phyloP scores from a whole-genome alignment of 805 yeast genomes.

The Ogataea salicorniae region DNA sequence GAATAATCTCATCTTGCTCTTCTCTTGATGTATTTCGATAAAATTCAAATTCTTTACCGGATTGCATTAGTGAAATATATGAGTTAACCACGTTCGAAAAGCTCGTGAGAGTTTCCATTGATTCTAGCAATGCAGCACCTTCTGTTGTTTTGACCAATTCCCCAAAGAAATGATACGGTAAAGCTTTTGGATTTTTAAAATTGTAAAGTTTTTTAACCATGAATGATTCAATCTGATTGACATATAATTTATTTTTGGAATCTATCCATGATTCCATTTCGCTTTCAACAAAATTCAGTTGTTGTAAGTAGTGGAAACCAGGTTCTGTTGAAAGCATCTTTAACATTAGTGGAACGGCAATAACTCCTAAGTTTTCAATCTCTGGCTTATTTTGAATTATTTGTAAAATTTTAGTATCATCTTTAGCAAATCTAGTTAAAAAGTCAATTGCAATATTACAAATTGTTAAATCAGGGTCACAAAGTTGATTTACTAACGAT shows the following conservation, averaged over 20 bases:
- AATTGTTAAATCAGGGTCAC: conserved; percentile 57
- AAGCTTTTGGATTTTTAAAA: conserved; percentile 8
- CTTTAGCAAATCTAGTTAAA: conserved; percentile 48
- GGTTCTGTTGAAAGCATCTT: conserved; percentile 57
- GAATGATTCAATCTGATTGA: conserved; percentile 40
- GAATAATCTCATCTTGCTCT: conserved; percentile 32
- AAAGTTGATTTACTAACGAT: conserved; percentile 59
- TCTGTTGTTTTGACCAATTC: conserved; percentile 76
- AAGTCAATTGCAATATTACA: conserved; percentile 51
- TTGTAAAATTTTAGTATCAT: conserved; percentile 39
- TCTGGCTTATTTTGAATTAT: conserved; percentile 55
- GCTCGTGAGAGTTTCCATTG: conserved; percentile 23
- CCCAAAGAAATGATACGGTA: conserved; percentile 72
- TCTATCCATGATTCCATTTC: conserved; percentile 69
- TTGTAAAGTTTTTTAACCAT: conserved; percentile 23
- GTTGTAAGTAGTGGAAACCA: conserved; percentile 66
- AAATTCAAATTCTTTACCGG: conserved; percentile 16
- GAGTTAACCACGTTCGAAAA: conserved; percentile 14
- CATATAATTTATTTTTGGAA: conserved; percentile 41
- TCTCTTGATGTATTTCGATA: conserved; percentile 13
- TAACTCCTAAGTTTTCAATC: conserved; percentile 30
- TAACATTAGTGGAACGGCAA: conserved; percentile 46
- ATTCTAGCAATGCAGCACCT: conserved; percentile 59
- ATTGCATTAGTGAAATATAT: conserved; percentile 13
- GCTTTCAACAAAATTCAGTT: conserved; percentile 51